phyloP scores from a whole-genome alignment of 371 early-diverging fungal genomes.

The Rhizopus delemar region DNA sequence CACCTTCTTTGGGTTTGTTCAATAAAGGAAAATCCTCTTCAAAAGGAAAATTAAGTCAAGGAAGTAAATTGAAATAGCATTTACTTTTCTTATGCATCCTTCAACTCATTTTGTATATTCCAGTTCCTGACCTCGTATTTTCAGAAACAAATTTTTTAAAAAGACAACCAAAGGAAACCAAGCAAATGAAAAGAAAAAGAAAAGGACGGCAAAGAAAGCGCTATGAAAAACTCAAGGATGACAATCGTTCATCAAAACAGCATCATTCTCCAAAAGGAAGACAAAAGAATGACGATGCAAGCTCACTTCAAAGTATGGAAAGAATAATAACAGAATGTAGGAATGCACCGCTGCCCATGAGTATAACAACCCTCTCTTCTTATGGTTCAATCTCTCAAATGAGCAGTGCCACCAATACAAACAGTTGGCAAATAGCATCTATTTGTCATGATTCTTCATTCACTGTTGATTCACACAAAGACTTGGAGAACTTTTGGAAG shows the following conservation, averaged over 20 bases:
- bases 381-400: background rate
- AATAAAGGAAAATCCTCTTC: conserved; percentile 42
- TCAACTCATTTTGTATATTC: background rate
- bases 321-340: conserved; percentile 1
- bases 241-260: background rate
- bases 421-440: background rate
- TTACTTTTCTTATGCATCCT: background rate
- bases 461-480: background rate
- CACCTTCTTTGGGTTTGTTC: conserved; percentile 27
- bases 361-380: background rate
- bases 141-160: conserved; percentile 25
- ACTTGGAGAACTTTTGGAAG: background rate
- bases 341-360: background rate
- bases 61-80: conserved; percentile 3
- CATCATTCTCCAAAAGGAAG: background rate
- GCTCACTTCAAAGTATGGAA: conserved; percentile 5
- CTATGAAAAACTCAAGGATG: background rate
- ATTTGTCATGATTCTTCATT: background rate
- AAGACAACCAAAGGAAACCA: background rate
- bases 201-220: background rate
- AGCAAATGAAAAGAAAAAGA: background rate
- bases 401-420: background rate
- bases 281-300: conserved; percentile 4
- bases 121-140: conserved; percentile 24
- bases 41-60: conserved; percentile 15